Conservation (phyloP, 2,329 filamentous ascomycete species). For the Atkinsonella texensis region DNA sequence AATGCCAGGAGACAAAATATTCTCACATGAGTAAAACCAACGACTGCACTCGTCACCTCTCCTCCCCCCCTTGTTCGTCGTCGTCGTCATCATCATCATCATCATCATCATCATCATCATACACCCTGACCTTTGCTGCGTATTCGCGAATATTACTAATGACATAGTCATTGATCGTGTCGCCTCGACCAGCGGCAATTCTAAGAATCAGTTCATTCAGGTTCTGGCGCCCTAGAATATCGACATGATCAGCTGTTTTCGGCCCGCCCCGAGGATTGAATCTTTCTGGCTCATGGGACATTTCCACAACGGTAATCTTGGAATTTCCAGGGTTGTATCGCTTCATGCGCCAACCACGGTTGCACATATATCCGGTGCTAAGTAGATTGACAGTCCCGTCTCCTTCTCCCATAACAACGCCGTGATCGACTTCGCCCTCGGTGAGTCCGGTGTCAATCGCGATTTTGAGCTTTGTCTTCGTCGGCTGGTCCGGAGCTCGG, state of each 20-base stretch:
- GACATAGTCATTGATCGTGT: conserved; percentile 64
- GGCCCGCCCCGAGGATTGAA: conserved; percentile 71
- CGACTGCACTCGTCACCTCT: neutral
- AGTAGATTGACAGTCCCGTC: conserved; percentile 94
- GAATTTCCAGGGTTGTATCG: conserved; percentile 82
- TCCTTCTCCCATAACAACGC: conserved; percentile 90
- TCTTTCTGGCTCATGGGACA: conserved; percentile 89
- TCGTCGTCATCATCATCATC: conserved; percentile 36
- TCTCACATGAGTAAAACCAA: neutral
- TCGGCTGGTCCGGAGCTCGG: conserved; percentile 51
- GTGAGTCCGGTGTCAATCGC: conserved; percentile 58
- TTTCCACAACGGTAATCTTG: conserved; percentile 79
- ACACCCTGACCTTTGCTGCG: conserved; percentile 71
- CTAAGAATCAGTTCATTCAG: conserved; percentile 84
- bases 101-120: conserved; percentile 45
- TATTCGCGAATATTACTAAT: conserved; percentile 76
- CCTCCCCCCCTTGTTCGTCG: conserved; percentile 10
- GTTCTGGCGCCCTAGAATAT: conserved; percentile 79
- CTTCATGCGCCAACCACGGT: conserved; percentile 85
- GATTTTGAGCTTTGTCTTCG: conserved; percentile 56
- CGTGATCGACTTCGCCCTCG: conserved; percentile 58
- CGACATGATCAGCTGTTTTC: conserved; percentile 79
- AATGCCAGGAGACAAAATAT: neutral
- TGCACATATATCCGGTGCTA: conserved; percentile 92
- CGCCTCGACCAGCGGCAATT: conserved; percentile 75